Conservation (phyloP, 2,329 filamentous ascomycete genomes). For the Verticillium longisporum region DNA sequence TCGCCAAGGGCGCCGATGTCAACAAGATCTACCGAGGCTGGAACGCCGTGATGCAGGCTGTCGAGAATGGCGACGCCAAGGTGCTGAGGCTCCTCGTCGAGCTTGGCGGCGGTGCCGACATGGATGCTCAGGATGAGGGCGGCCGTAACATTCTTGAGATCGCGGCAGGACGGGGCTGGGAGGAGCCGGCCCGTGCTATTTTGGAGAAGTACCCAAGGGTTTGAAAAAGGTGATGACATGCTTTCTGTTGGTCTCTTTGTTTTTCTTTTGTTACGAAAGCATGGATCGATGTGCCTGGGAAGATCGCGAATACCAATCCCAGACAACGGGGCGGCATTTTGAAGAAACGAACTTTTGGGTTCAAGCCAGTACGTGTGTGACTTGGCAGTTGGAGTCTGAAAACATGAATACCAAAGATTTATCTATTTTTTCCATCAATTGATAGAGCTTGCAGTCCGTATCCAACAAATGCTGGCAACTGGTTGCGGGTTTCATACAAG, state of each 20-base stretch:
- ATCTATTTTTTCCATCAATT: neutral
- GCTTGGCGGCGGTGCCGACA: conserved; percentile 36
- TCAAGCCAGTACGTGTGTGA: too few species aligned
- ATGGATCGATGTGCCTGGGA: too few species aligned
- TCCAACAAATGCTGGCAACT: too few species aligned
- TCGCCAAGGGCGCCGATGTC: conserved; percentile 58
- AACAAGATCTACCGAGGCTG: conserved; percentile 62
- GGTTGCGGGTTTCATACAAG: neutral
- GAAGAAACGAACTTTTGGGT: neutral
- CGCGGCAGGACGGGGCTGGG: conserved; percentile 50
- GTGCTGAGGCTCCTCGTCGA: conserved; percentile 46
- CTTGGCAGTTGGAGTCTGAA: too few species aligned
- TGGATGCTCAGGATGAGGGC: conserved; percentile 45
- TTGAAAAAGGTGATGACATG: neutral
- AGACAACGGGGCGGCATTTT: too few species aligned
- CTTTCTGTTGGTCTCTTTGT: neutral
- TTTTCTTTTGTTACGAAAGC: too few species aligned
- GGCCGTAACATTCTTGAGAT: conserved; percentile 50
- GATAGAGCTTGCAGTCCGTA: too few species aligned
- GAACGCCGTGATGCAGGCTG: conserved; percentile 58
- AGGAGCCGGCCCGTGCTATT: conserved; percentile 46
- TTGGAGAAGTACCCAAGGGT: neutral
- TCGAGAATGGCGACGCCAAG: conserved; percentile 54
- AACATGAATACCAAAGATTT: neutral
- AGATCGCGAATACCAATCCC: too few species aligned